Base-by-base conservation (phyloP, 2,329 filamentous ascomycete species). In the Ophiosphaerella herpotricha region DNA sequence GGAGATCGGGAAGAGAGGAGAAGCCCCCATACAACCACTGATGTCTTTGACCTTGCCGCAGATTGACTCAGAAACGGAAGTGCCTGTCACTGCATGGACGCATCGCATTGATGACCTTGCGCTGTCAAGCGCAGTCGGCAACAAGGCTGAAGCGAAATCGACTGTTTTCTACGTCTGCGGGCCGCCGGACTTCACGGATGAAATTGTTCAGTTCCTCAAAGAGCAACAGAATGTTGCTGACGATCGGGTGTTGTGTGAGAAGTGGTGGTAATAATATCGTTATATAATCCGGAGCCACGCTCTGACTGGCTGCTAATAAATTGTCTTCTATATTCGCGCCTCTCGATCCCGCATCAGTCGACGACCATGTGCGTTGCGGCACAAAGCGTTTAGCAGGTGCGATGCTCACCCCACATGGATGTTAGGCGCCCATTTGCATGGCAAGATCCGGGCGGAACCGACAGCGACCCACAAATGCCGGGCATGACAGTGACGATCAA, bases 91-190 rank as follows among this genome's bases (percentile, higher is more conserved):
- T n/a, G 66, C 64, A 24, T 69, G 65, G 57, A 68, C 64, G 18
- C 62, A 68, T 44, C 68, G 70, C 41, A 70, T 72, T 44, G 61
- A 68, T 39, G 63, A 69, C 14, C 59, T 62, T 24, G 76, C 77
- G 52, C 63, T 80, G 36, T 61, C 71, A 5, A 65, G 61, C 14
- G 76, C 76, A 2, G 50, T 78, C 6, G 75, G 74, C 1, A 62
- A 55, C 31, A 58, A 64, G 39, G 61, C 70, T 14, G 66, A 72
- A 42, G 70, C 75, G 35, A 55, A 60, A 40, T 58, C 60, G 8
- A 76, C 75, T 0, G 66, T 79, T 1, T 75, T 72, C 47, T 80
- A 79, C 57, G 75, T 80, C 5, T 81, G 78, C 50, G 78, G 78
- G 2, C 77, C 78, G 16, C 74, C 75, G 18, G 63, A 60, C 39